phyloP scores from a whole-genome alignment of 1,284 basidiomycete genomes.

The Bondarzewia mesenterica region DNA sequence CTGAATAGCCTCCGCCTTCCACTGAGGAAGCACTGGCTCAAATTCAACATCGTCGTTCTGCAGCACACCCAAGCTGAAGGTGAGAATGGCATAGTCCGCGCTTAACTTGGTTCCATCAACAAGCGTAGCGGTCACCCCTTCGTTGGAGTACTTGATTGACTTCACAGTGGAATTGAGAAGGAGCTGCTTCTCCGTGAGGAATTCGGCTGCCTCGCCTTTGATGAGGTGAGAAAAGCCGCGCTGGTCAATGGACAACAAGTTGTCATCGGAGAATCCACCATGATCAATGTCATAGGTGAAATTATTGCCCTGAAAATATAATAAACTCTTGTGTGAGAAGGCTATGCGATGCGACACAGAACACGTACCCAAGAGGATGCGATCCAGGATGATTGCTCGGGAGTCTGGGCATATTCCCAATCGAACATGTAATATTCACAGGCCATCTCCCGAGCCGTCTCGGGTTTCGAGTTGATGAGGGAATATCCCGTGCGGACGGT shows the following conservation, averaged over 20 bases:
- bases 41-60: constrained; percentile 56
- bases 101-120: constrained; percentile 29
- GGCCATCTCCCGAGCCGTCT: constrained; percentile 32
- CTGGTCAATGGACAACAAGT: constrained; percentile 49
- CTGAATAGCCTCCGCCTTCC: constrained; percentile 60
- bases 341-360: not conserved
- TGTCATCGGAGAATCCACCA: constrained; percentile 52
- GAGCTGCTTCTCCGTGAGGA: constrained; percentile 37
- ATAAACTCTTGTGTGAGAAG: constrained; percentile 6
- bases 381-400: constrained; percentile 54
- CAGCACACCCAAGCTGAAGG: constrained; percentile 30
- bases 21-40: constrained; percentile 47
- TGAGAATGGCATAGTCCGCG: constrained; percentile 24
- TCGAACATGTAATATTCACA: constrained; percentile 48
- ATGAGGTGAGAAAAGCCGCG: constrained; percentile 53
- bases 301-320: constrained; percentile 49
- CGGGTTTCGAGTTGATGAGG: constrained; percentile 32
- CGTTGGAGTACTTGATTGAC: constrained; percentile 37
- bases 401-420: constrained; percentile 49
- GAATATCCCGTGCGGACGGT: constrained; percentile 38
- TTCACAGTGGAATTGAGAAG: constrained; percentile 46
- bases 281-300: constrained; percentile 49
- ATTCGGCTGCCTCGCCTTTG: constrained; percentile 45
- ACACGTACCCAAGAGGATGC: constrained; percentile 49
- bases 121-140: constrained; percentile 38